Evolutionary conservation across 345 rosid genomes (phyloP).

Genomic region (Euphorbia pulcherrima): DNA sequence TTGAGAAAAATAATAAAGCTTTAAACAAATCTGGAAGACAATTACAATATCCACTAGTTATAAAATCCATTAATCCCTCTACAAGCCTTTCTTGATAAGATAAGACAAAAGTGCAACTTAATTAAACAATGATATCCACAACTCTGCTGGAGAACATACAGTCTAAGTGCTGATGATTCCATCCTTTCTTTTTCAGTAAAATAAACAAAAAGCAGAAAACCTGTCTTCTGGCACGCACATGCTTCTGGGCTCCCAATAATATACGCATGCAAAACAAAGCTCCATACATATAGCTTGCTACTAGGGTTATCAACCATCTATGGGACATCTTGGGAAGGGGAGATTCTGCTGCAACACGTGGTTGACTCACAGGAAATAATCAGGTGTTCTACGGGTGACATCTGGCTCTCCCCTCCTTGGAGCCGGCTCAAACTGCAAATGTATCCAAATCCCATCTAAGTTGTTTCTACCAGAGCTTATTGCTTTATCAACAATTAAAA

Average conservation of each 20-base stretch:
- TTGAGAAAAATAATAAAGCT: neutral
- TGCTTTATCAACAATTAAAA: neutral
- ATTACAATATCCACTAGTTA: constrained; percentile 1
- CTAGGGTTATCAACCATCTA: constrained; percentile 6
- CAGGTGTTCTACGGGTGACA: constrained; percentile 92
- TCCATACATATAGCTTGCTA: constrained; percentile 3
- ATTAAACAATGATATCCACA: constrained; percentile 3
- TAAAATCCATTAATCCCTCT: constrained; percentile 6
- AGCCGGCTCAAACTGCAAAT: constrained; percentile 91
- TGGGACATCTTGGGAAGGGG: neutral
- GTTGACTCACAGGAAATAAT: constrained; percentile 52
- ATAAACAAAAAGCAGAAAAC: constrained; percentile 3
- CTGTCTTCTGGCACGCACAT: neutral
- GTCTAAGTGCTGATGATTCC: neutral
- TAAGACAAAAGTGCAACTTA: neutral
- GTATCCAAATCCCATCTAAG: constrained; percentile 9
- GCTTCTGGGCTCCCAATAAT: neutral
- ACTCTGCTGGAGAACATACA: constrained; percentile 4
- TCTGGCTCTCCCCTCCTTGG: constrained; percentile 98
- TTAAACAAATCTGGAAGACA: neutral
- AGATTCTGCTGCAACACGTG: neutral
- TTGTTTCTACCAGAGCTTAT: neutral
- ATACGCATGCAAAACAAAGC: neutral
- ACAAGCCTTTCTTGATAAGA: neutral
- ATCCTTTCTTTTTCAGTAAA: neutral